Evolutionary conservation across 192 early-diverging fungal genomes (phyloP).

Genomic region (Coemansia sp.): DNA sequence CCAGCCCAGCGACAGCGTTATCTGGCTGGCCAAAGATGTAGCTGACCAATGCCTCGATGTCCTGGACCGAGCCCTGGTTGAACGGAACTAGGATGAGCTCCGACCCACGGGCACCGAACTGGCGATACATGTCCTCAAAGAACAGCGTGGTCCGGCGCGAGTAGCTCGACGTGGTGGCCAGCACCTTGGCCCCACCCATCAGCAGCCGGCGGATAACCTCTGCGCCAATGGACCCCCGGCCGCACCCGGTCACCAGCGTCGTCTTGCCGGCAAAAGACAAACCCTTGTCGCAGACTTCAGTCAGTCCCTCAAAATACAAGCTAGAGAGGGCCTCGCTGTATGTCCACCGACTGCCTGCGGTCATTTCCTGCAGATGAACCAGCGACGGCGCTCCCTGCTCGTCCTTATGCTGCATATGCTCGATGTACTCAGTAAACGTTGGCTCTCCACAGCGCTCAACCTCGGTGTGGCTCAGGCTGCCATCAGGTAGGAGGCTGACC

Average conservation of each 20-base stretch:
- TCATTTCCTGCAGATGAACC: constrained; percentile 9
- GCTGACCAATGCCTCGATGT: constrained; percentile 70
- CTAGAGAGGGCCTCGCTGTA: constrained; percentile 62
- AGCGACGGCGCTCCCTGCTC: constrained; percentile 10
- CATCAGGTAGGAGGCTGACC: constrained; percentile 64
- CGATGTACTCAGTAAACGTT: constrained; percentile 78
- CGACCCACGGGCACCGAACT: constrained; percentile 78
- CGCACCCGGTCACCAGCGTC: constrained; percentile 87
- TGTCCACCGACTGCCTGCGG: constrained; percentile 52
- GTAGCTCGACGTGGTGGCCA: constrained; percentile 89
- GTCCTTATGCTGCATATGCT: constrained; percentile 69
- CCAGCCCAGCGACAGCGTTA: constrained; percentile 62
- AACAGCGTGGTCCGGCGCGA: constrained; percentile 71
- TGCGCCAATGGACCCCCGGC: constrained; percentile 85
- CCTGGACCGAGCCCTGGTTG: constrained; percentile 83
- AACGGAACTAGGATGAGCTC: constrained; percentile 88
- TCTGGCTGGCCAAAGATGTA: constrained; percentile 77
- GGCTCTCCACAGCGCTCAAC: constrained; percentile 63
- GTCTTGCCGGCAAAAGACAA: constrained; percentile 75
- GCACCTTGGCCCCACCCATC: constrained; percentile 83
- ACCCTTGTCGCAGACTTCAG: constrained; percentile 64
- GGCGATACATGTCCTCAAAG: constrained; percentile 85
- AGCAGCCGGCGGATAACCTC: constrained; percentile 82
- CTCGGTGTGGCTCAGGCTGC: constrained; percentile 73
- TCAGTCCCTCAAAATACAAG: constrained; percentile 68